Percentiles rank a stretch among this genome's conserved stretches.
Conservation (phyloP, 805 yeast genomes). For the Jamesozyma piceae region DNA sequence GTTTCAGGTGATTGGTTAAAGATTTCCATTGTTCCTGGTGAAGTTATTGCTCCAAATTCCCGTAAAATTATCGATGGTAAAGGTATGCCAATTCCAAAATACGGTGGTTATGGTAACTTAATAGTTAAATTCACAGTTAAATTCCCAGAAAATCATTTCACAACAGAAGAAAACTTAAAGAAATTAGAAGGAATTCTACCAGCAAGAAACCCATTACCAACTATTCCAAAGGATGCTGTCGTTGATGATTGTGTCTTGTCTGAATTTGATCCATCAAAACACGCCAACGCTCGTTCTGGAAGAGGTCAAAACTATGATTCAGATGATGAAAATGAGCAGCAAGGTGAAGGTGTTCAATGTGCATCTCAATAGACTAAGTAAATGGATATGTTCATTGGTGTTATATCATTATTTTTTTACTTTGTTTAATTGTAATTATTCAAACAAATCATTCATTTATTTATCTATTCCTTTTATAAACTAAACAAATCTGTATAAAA, state of each 20-base stretch:
- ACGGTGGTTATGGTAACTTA: conserved; percentile 82
- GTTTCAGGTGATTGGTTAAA: conserved; percentile 87
- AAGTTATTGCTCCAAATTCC: conserved; percentile 77
- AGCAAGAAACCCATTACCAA: conserved; percentile 45
- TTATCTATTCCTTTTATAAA: not conserved
- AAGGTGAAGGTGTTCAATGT: conserved; percentile 49
- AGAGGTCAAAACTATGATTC: conserved; percentile 36
- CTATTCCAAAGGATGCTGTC: conserved; percentile 60
- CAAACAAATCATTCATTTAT: not conserved
- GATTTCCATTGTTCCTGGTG: conserved; percentile 79
- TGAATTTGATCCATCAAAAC: conserved; percentile 59
- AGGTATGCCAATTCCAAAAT: conserved; percentile 95
- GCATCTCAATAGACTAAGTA: conserved; percentile 61
- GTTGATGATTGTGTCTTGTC: conserved; percentile 73
- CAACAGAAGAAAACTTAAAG: conserved; percentile 65
- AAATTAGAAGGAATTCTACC: conserved; percentile 73
- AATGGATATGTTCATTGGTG: not conserved
- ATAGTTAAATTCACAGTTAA: conserved; percentile 77
- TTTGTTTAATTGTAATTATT: not conserved
- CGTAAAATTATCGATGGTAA: conserved; percentile 78
- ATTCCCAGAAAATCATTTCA: conserved; percentile 73
- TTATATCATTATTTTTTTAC: not conserved
- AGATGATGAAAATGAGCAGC: conserved; percentile 47
- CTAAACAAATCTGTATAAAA: too few species aligned
- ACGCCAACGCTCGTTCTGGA: conserved; percentile 35